phyloP scores from a whole-genome alignment of 257 asterid genomes.

The Rehmannia glutinosa region DNA sequence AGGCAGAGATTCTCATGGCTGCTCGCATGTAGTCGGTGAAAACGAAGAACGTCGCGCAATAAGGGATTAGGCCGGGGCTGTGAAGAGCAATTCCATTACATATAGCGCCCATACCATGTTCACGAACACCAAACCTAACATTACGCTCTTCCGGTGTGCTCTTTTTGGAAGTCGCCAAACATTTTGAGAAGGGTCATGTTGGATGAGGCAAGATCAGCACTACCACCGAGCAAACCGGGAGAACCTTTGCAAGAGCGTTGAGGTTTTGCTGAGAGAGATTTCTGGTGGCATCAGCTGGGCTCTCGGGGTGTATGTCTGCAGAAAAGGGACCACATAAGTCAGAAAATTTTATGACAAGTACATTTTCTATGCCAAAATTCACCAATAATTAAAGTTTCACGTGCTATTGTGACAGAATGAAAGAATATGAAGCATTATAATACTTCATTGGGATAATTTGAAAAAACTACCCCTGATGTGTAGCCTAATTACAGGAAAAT shows the following conservation, averaged over 20 bases:
- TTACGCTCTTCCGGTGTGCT: slow-evolving; percentile 78
- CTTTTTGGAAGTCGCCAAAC: slow-evolving; percentile 75
- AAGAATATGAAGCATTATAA: not conserved
- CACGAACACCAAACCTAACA: slow-evolving; percentile 71
- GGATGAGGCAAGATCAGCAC: slow-evolving; percentile 92
- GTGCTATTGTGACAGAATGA: not conserved
- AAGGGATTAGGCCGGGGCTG: slow-evolving; percentile 69
- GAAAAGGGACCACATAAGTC: slow-evolving; percentile 7
- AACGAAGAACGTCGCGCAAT: slow-evolving; percentile 84
- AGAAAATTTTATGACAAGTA: not conserved
- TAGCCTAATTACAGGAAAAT: too few species aligned
- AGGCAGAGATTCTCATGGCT: slow-evolving; percentile 70
- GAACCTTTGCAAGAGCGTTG: slow-evolving; percentile 76
- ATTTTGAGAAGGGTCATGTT: slow-evolving; percentile 79
- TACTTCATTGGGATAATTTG: too few species aligned
- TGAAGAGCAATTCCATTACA: slow-evolving; percentile 74
- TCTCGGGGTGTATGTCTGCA: slow-evolving; percentile 76
- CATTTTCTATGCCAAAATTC: not conserved
- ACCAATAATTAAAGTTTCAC: not conserved
- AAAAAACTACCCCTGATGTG: too few species aligned
- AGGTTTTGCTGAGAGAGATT: slow-evolving; percentile 66
- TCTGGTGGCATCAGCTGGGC: slow-evolving; percentile 71
- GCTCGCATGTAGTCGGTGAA: slow-evolving; percentile 84
- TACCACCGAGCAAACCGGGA: slow-evolving; percentile 85
- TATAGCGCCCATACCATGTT: slow-evolving; percentile 74